These are phyloP conservation scores for Populus euphratica DNA, from an alignment of 345 rosid species.

Conservation along the genomic window DNA sequence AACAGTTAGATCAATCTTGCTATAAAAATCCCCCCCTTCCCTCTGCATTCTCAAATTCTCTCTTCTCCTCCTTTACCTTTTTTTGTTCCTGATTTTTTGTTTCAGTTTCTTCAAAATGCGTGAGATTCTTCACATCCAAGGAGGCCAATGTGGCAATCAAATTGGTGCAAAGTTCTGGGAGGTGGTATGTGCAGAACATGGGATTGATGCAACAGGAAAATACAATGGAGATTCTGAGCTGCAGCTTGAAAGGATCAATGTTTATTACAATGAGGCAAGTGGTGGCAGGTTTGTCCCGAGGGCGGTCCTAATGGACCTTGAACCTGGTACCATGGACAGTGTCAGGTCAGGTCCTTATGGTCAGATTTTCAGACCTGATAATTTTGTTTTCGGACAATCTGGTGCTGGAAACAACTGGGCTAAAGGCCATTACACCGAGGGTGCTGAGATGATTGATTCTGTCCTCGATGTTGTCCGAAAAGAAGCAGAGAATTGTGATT, in stretches of 20 bases:
- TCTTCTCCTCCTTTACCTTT: background rate
- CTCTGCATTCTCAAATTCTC: background rate
- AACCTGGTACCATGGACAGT: constrained; percentile 46
- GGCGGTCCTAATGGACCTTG: constrained; percentile 43
- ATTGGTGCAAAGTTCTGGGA: constrained; percentile 42
- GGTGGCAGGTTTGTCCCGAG: constrained; percentile 36
- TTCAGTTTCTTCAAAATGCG: constrained; percentile 16
- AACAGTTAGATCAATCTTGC: background rate
- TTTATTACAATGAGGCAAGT: constrained; percentile 44
- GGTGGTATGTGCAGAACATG: constrained; percentile 35
- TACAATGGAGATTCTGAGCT: constrained; percentile 22
- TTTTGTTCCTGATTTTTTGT: background rate
- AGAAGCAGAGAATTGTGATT: constrained; percentile 44
- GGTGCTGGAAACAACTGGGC: constrained; percentile 55
- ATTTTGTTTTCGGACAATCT: constrained; percentile 44
- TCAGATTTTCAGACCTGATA: constrained; percentile 43
- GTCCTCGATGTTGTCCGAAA: constrained; percentile 45
- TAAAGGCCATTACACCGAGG: constrained; percentile 42
- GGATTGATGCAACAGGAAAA: constrained; percentile 28
- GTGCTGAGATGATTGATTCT: constrained; percentile 40
- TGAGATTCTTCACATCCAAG: constrained; percentile 41
- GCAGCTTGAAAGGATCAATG: constrained; percentile 36
- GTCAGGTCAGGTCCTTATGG: constrained; percentile 31
- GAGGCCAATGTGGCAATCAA: constrained; percentile 40
- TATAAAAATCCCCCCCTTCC: background rate